phyloP scores from a whole-genome alignment of 73 alveolate species.

The Paraurostyla sp. region DNA sequence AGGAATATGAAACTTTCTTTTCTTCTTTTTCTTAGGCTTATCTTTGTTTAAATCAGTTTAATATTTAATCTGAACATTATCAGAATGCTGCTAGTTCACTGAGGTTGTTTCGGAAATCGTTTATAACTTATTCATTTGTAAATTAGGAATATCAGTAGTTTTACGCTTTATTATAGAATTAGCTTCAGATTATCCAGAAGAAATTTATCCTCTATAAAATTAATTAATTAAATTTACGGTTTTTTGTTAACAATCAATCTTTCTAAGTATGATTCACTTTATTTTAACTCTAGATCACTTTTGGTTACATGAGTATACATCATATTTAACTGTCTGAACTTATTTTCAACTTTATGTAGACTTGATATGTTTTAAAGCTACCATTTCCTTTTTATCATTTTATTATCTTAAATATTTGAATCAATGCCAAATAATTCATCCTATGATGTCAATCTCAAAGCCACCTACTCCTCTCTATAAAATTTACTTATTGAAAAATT shows the following conservation, averaged over 20 bases:
- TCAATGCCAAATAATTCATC: conserved; percentile 47
- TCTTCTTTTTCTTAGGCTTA: neutral
- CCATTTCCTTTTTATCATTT: conserved; percentile 49
- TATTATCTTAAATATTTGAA: conserved; percentile 29
- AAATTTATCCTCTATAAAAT: conserved; percentile 1
- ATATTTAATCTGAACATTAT: neutral
- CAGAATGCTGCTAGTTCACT: no score
- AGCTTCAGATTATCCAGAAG: neutral
- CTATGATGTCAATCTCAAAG: neutral
- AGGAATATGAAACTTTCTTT: conserved; percentile 11
- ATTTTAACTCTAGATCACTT: conserved; percentile 47
- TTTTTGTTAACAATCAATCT: conserved; percentile 41
- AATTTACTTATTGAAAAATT: neutral
- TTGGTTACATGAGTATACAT: conserved; percentile 50
- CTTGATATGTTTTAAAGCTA: conserved; percentile 38
- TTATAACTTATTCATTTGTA: no score
- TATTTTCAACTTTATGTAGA: conserved; percentile 51
- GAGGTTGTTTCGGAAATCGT: no score
- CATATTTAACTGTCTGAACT: conserved; percentile 52
- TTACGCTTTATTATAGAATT: neutral
- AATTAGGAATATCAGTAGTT: neutral
- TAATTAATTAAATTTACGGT: neutral
- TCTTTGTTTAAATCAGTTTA: neutral
- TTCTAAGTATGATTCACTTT: conserved; percentile 18
- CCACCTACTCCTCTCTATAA: conserved; percentile 24